Conservation (phyloP, 1,139 yeast species). For the Suhomyces ambrosiae region DNA sequence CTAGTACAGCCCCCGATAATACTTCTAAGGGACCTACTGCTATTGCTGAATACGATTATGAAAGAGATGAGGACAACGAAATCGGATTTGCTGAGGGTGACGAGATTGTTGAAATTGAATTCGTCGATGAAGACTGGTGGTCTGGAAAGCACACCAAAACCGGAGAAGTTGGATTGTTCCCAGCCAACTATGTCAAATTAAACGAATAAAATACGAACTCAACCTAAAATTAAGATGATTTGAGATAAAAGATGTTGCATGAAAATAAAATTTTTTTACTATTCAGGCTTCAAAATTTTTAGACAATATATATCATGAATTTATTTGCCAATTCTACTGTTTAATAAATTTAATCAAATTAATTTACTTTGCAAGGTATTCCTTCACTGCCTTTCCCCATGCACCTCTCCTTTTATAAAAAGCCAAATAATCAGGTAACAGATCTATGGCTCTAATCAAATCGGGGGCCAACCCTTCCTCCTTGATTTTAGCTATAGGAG, state of each 20-base stretch:
- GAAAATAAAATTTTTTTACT: no score
- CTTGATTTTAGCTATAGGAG: conserved; percentile 39
- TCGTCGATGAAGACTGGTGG: conserved; percentile 98
- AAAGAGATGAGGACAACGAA: conserved; percentile 89
- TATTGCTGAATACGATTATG: conserved; percentile 81
- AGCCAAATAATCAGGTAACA: conserved; percentile 58
- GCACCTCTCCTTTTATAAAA: conserved; percentile 59
- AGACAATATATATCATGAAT: no score
- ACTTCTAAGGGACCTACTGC: conserved; percentile 53
- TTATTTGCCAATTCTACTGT: no score
- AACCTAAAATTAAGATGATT: neutral
- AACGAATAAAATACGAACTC: conserved; percentile 23
- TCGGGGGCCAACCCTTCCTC: conserved; percentile 44
- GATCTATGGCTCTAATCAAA: conserved; percentile 58
- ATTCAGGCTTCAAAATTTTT: no score
- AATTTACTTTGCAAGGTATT: no score
- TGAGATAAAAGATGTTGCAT: neutral
- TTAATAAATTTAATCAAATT: no score
- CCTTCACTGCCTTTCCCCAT: conserved; percentile 68
- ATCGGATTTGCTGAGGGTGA: conserved; percentile 77
- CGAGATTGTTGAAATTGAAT: conserved; percentile 75
- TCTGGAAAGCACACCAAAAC: conserved; percentile 64
- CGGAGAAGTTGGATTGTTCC: conserved; percentile 85
- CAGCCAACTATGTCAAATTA: conserved; percentile 76
- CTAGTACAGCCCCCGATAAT: conserved; percentile 26